These are phyloP conservation scores for Suillus decipiens DNA, from an alignment of 768 basidiomycete species.

Conservation along the genomic window DNA sequence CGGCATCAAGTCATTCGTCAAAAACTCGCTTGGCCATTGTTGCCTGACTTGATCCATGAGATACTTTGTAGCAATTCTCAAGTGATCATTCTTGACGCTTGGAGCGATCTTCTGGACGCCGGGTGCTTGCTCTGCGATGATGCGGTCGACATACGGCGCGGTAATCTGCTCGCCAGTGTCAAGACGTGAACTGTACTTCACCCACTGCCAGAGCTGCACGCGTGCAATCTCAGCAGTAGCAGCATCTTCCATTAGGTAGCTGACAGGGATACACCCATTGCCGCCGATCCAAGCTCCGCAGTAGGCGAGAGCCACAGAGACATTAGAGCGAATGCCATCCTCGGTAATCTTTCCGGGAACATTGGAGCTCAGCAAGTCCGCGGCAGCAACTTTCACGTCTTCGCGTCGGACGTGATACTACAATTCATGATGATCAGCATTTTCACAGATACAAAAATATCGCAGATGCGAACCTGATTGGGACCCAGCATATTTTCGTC, in stretches of 20 bases:
- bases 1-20: slow-evolving; percentile 93
- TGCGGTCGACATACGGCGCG: slow-evolving; percentile 61
- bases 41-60: slow-evolving; percentile 77
- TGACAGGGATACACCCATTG: slow-evolving; percentile 96
- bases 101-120: slow-evolving; percentile 62
- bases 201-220: slow-evolving; percentile 99
- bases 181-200: slow-evolving; percentile 69
- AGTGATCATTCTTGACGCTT: slow-evolving; percentile 67
- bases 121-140: slow-evolving; percentile 64
- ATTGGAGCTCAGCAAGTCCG: slow-evolving; percentile 79
- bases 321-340: slow-evolving; percentile 85
- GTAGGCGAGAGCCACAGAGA: slow-evolving; percentile 87
- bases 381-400: slow-evolving; percentile 85
- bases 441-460: background rate
- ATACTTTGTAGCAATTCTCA: slow-evolving; percentile 76
- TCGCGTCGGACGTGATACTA: slow-evolving; percentile 92
- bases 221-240: slow-evolving; percentile 99
- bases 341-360: slow-evolving; percentile 89
- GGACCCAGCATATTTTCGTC: slow-evolving; percentile 96
- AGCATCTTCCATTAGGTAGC: slow-evolving; percentile 96
- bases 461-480: slow-evolving; percentile 67
- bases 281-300: slow-evolving; percentile 97
- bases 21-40: slow-evolving; percentile 91
- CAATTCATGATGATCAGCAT: background rate
- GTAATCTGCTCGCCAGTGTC: slow-evolving; percentile 76